phyloP scores from a whole-genome alignment of 1,284 basidiomycete genomes.

The Agroathelia rolfsii region DNA sequence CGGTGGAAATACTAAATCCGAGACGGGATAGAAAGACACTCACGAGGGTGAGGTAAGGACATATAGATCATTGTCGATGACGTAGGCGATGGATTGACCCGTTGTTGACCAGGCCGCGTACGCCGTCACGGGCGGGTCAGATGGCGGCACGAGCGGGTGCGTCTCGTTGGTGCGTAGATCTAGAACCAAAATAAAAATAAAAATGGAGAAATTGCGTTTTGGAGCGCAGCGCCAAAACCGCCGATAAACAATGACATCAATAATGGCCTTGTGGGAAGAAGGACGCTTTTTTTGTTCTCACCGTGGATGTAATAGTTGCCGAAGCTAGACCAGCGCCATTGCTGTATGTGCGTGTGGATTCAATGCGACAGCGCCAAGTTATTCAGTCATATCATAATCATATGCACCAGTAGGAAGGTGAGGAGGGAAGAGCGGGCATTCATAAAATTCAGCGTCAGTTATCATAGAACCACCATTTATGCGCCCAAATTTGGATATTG shows the following conservation, averaged over 20 bases:
- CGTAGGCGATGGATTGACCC: conserved; percentile 75
- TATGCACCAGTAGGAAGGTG: conserved; percentile 5
- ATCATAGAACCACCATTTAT: not conserved
- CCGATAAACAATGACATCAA: no score
- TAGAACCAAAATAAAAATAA: conserved; percentile 47
- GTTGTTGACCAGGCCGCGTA: conserved; percentile 83
- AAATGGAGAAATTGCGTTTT: no score
- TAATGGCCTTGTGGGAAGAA: not conserved
- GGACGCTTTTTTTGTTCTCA: no score
- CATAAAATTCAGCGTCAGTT: conserved; percentile 3
- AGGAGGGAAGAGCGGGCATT: not conserved
- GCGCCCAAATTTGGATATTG: not conserved
- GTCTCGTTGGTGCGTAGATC: conserved; percentile 51
- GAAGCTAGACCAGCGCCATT: conserved; percentile 88
- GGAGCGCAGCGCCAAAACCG: no score
- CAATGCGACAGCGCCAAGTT: conserved; percentile 7
- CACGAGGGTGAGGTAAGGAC: conserved; percentile 57
- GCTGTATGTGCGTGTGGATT: conserved; percentile 29
- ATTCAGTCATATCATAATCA: no score
- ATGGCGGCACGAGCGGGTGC: conserved; percentile 56
- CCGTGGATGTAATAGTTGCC: conserved; percentile 74
- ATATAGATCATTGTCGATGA: conserved; percentile 78
- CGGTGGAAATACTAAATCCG: conserved; percentile 3
- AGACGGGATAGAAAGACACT: conserved; percentile 19
- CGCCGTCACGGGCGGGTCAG: conserved; percentile 58